These are phyloP conservation scores for Pilaira anomala DNA, from an alignment of 192 early-diverging fungal genomes.

Conservation along the genomic window DNA sequence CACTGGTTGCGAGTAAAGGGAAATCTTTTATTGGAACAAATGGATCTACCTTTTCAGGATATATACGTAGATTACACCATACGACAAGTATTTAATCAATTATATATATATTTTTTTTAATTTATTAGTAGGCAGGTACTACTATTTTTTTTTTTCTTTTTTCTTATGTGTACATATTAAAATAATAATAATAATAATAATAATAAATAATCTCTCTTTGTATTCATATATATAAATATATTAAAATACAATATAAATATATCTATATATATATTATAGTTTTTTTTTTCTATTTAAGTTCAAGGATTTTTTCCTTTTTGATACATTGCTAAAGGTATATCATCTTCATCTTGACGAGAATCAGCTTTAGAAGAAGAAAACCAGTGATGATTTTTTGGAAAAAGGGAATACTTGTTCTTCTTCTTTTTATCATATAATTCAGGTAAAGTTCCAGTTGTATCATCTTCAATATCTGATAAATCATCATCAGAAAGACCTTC, in stretches of 20 bases:
- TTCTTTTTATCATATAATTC: neutral
- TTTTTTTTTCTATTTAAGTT: neutral
- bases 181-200: neutral
- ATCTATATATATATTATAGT: neutral
- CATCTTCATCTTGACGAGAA: slow-evolving; percentile 55
- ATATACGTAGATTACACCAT: slow-evolving; percentile 30
- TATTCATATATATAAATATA: neutral
- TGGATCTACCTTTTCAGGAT: slow-evolving; percentile 33
- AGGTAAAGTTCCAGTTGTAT: neutral
- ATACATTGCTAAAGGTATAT: slow-evolving; percentile 62
- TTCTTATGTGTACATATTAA: slow-evolving; percentile 2
- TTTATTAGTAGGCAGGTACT: slow-evolving; percentile 1
- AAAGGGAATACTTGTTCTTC: slow-evolving; percentile 9
- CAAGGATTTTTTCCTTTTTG: slow-evolving; percentile 19
- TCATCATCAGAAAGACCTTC: neutral
- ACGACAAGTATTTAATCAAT: neutral
- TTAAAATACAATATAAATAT: neutral
- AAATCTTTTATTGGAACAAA: slow-evolving; percentile 31
- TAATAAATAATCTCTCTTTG: neutral
- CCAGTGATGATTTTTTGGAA: neutral
- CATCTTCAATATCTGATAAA: neutral
- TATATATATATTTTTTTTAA: neutral
- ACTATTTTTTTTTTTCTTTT: neutral
- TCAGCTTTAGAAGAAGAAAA: neutral
- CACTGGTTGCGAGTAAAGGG: slow-evolving; percentile 30